phyloP scores from a whole-genome alignment of 768 basidiomycete species.

The Tulasnella sp. region DNA sequence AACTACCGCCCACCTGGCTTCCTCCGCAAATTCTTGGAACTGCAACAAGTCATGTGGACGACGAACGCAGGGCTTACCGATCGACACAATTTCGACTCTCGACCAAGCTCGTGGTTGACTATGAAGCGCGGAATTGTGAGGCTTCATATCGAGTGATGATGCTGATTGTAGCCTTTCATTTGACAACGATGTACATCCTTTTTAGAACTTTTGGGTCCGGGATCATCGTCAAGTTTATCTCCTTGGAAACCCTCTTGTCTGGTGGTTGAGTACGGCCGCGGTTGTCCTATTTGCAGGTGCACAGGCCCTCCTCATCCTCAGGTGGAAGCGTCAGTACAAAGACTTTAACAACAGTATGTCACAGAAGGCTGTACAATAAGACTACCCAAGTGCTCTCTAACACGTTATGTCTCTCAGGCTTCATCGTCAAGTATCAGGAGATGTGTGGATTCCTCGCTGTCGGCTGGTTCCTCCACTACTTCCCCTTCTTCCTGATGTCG shows the following conservation, averaged over 20 bases:
- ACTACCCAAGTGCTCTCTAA: not conserved
- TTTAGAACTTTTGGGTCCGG: slow-evolving; percentile 96
- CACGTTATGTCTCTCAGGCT: slow-evolving; percentile 51
- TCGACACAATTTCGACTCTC: slow-evolving; percentile 87
- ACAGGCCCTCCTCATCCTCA: slow-evolving; percentile 71
- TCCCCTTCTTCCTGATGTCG: slow-evolving; percentile 94
- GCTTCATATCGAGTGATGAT: too few species aligned
- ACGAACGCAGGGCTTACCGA: slow-evolving; percentile 95
- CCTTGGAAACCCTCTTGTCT: slow-evolving; percentile 86
- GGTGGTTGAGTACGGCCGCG: slow-evolving; percentile 74
- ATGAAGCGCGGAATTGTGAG: slow-evolving; percentile 86
- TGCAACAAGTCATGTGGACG: slow-evolving; percentile 92
- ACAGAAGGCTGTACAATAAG: too few species aligned
- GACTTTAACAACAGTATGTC: slow-evolving; percentile 80
- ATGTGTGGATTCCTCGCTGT: slow-evolving; percentile 85
- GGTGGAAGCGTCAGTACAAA: slow-evolving; percentile 79
- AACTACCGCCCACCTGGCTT: slow-evolving; percentile 90
- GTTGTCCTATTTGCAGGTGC: slow-evolving; percentile 55
- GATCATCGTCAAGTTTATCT: slow-evolving; percentile 93
- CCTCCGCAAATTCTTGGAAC: slow-evolving; percentile 78
- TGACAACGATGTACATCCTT: too few species aligned
- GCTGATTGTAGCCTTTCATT: not conserved
- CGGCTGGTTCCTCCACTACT: slow-evolving; percentile 87
- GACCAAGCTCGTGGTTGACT: slow-evolving; percentile 86
- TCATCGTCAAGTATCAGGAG: slow-evolving; percentile 83